Percentiles rank a stretch among this genome's conserved stretches.
phyloP scores from a whole-genome alignment of 23 red algal genomes.

The Cyanidiococcus yangmingshanensis region DNA sequence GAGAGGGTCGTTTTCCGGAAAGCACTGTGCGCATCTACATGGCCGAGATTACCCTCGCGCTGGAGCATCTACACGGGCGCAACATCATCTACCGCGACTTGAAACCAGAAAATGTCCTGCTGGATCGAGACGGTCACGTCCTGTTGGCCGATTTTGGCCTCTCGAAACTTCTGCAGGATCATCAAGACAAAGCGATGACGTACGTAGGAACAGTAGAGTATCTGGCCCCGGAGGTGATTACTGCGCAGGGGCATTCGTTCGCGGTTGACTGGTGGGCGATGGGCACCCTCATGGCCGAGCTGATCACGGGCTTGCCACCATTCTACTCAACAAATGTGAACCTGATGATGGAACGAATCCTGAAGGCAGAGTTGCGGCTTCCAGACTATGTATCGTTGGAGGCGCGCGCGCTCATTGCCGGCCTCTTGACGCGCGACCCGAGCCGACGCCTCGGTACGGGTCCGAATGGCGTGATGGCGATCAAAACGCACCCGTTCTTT shows the following conservation, averaged over 20 bases:
- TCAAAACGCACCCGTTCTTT: constrained; percentile 82
- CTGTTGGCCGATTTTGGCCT: constrained; percentile 92
- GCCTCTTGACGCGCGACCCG: constrained; percentile 66
- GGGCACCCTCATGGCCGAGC: constrained; percentile 80
- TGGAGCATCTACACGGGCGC: constrained; percentile 65
- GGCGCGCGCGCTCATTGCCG: constrained; percentile 45
- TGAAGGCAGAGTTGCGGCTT: constrained; percentile 49
- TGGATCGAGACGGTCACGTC: constrained; percentile 74
- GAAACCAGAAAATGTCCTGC: constrained; percentile 92
- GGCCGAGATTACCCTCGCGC: constrained; percentile 68
- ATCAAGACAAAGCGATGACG: constrained; percentile 43
- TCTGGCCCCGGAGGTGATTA: constrained; percentile 72
- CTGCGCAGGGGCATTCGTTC: constrained; percentile 46
- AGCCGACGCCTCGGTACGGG: constrained; percentile 56
- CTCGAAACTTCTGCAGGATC: constrained; percentile 64
- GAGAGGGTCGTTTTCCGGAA: constrained; percentile 47
- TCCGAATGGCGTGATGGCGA: constrained; percentile 26
- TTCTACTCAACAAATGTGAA: constrained; percentile 59
- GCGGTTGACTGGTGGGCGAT: constrained; percentile 91
- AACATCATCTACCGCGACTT: constrained; percentile 94
- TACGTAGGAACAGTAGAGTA: constrained; percentile 87
- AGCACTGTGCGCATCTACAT: constrained; percentile 35
- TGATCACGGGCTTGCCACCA: constrained; percentile 60
- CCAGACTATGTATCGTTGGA: constrained; percentile 43
- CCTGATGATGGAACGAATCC: constrained; percentile 67